Percentiles rank a stretch among this genome's conserved stretches.
phyloP scores from a whole-genome alignment of 2,329 filamentous ascomycete species.

The Knoxdaviesia proteae region DNA sequence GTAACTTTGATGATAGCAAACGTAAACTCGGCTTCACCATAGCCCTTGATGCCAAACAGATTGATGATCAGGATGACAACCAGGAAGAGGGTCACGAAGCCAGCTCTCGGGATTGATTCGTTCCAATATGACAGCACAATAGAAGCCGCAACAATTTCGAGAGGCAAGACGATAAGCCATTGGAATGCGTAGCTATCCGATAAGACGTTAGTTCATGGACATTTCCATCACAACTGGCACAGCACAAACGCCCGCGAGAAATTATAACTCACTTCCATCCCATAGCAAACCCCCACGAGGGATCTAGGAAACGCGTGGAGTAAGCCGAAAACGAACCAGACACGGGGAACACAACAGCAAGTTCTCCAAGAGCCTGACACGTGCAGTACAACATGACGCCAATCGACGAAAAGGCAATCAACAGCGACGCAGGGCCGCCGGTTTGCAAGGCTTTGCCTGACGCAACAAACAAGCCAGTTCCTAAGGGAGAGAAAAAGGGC shows the following conservation, averaged over 20 bases:
- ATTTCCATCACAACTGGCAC: slow-evolving; percentile 1
- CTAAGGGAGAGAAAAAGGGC: slow-evolving; percentile 14
- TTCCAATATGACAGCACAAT: slow-evolving; percentile 74
- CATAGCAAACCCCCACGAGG: slow-evolving; percentile 89
- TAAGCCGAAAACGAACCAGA: slow-evolving; percentile 84
- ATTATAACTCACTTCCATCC: slow-evolving; percentile 55
- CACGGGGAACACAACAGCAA: slow-evolving; percentile 77
- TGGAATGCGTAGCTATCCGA: slow-evolving; percentile 53
- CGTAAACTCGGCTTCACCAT: slow-evolving; percentile 76
- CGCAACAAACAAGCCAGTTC: slow-evolving; percentile 71
- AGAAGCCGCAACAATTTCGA: slow-evolving; percentile 74
- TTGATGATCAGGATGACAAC: slow-evolving; percentile 61
- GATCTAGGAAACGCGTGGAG: slow-evolving; percentile 79
- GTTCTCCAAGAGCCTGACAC: slow-evolving; percentile 75
- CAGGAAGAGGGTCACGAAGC: slow-evolving; percentile 71
- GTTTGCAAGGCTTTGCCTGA: slow-evolving; percentile 49
- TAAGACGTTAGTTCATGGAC: neutral
- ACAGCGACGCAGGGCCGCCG: slow-evolving; percentile 58
- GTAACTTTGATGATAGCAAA: slow-evolving; percentile 74
- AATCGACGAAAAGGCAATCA: slow-evolving; percentile 61
- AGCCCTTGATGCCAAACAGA: slow-evolving; percentile 69
- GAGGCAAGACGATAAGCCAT: slow-evolving; percentile 65
- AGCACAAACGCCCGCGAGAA: neutral
- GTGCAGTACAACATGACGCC: slow-evolving; percentile 82
- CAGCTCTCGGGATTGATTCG: slow-evolving; percentile 38